A percentile compares a stretch with the other conserved stretches of the same genome.
Evolutionary conservation across 192 early-diverging fungal genomes (phyloP).

Genomic region (Anaeromyces robustus): DNA sequence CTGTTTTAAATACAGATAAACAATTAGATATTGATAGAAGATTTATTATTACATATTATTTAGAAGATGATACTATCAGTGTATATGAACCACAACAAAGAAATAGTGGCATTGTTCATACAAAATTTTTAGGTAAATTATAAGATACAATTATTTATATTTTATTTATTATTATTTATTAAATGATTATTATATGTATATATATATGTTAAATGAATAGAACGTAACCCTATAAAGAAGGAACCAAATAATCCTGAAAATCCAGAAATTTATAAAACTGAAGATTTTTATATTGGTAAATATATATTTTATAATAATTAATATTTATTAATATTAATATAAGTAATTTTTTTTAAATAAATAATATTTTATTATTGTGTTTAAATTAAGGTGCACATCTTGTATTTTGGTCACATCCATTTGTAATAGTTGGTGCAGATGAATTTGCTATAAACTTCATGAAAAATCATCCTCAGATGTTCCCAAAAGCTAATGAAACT

Average conservation of each 20-base stretch:
- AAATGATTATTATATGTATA: too few species aligned
- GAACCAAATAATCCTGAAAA: not conserved
- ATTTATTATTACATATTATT: conserved; percentile 2
- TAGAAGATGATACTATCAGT: conserved; percentile 1
- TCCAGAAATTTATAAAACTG: not conserved
- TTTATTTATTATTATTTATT: too few species aligned
- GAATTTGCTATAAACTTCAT: conserved; percentile 2
- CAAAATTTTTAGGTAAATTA: not conserved
- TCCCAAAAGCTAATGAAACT: not conserved
- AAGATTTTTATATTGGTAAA: not conserved
- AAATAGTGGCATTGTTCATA: not conserved
- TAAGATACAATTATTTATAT: too few species aligned
- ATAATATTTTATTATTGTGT: not conserved
- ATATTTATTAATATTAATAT: not conserved
- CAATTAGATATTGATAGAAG: conserved; percentile 2
- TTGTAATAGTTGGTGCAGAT: conserved; percentile 3
- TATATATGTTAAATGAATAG: not conserved
- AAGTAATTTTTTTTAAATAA: too few species aligned
- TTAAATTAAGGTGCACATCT: not conserved
- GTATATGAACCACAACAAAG: conserved; percentile 2
- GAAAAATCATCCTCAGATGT: conserved; percentile 1
- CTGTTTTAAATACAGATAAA: not conserved
- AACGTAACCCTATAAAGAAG: not conserved
- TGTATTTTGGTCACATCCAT: not conserved
- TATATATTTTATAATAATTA: not conserved